These are phyloP conservation scores for Colletotrichum lupini DNA, from an alignment of 2,329 filamentous ascomycete genomes.

Conservation along the genomic window DNA sequence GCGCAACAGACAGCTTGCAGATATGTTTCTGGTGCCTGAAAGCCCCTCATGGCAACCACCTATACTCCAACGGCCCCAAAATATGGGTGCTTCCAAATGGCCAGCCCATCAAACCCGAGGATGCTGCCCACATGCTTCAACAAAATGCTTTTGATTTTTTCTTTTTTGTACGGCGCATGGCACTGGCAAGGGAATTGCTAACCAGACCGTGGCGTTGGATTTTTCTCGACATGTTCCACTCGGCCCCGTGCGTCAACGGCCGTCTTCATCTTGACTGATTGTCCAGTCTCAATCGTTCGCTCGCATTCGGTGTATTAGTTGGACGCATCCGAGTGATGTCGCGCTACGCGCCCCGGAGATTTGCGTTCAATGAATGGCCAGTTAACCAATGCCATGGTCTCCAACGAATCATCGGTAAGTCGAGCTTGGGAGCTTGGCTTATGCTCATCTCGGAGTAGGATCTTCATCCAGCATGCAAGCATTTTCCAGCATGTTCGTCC, in stretches of 20 bases:
- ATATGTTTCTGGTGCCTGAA: slow-evolving; percentile 16
- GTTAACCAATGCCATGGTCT: neutral
- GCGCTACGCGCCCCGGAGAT: neutral
- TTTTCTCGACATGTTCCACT: neutral
- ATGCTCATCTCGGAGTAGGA: slow-evolving; percentile 54
- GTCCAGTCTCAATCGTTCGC: neutral
- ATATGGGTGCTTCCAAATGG: slow-evolving; percentile 10
- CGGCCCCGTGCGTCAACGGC: neutral
- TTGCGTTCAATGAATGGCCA: neutral
- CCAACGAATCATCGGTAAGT: neutral
- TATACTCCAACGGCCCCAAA: slow-evolving; percentile 14
- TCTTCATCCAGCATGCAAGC: slow-evolving; percentile 95
- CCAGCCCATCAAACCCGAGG: slow-evolving; percentile 8
- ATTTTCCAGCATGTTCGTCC: slow-evolving; percentile 98
- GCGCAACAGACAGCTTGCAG: slow-evolving; percentile 18
- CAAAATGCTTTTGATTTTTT: slow-evolving; percentile 20
- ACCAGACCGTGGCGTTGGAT: slow-evolving; percentile 15
- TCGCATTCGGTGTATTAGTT: neutral
- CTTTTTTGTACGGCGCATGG: slow-evolving; percentile 1
- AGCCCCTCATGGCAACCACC: slow-evolving; percentile 15
- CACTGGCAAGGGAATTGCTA: neutral
- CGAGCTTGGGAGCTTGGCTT: too few relatives aligned
- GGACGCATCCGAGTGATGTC: neutral
- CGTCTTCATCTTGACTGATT: neutral
- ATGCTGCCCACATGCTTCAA: neutral